Base-by-base conservation (phyloP, 768 basidiomycete species). In the Phylloporus arenicola region DNA sequence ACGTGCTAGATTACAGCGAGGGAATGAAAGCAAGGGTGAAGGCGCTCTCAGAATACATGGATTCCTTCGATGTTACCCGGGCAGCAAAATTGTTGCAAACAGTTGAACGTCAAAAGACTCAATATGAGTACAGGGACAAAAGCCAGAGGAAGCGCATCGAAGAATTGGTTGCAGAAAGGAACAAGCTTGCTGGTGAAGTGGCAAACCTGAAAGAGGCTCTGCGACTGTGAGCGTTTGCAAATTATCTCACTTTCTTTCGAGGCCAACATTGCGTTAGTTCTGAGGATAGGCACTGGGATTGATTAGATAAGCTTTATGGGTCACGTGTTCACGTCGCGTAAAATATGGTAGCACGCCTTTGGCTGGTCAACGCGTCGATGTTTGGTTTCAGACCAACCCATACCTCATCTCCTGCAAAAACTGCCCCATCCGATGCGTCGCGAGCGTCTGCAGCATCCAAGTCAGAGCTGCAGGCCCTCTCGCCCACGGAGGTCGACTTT, bases 401-500 rank as follows among this genome's bases (percentile, higher is more conserved):
- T 43, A 71, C 76, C 14, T 80, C 80, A 25, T 73, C 79, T 34
- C 76, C 76, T 17, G 62, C 70, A 4, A 71, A 68, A 19, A 55
- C 69, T n/a, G 44, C 55, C 39, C 40, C 47, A 7, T 57, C 64
- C 0, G 75, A 79, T 55, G 57, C 71, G 14, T 76, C 78, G 40
- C 68, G 72, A 35, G 59, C 67, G 4, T 76, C 74, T 42, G 61
- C 67, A 20, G 55, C 64, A 25, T 72, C 78, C 2, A 68, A 47
- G 51, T 72, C 75, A 4, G 83, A 84, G 62, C 68, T 85, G 56
- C 74, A 56, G 62, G 69, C 58, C 33, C 73, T 88, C 24, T 68
- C 81, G 0, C 61, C 62, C 7, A 64, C 73, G 40, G 86, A 92
- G 60, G 73, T 91, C 54, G 75, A 80, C 41, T 76, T 92, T 56